Conservation (phyloP, 2,329 filamentous ascomycete species). For the Neopestalotiopsis clavispora region DNA sequence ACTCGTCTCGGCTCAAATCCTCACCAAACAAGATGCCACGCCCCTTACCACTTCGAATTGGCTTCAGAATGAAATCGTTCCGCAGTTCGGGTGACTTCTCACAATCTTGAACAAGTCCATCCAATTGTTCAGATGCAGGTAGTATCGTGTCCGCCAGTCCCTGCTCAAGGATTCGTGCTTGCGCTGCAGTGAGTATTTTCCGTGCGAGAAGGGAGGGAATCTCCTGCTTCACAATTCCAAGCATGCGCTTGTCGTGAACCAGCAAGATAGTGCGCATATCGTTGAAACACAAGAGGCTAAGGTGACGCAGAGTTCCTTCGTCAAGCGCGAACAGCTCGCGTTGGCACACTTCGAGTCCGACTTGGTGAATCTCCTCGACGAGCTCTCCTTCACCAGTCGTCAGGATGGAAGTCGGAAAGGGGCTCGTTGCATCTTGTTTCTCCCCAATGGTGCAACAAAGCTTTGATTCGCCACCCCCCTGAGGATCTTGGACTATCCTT, state of each 20-base stretch:
- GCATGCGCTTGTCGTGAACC: conserved; percentile 48
- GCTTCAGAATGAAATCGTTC: conserved; percentile 41
- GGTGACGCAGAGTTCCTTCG: conserved; percentile 37
- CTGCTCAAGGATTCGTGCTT: not conserved
- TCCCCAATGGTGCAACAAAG: not conserved
- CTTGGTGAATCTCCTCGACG: not conserved
- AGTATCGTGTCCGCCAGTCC: not conserved
- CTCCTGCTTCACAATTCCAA: conserved; percentile 43
- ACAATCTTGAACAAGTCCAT: conserved; percentile 18
- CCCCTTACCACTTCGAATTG: conserved; percentile 43
- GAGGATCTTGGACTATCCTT: conserved; percentile 31
- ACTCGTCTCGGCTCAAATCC: conserved; percentile 35
- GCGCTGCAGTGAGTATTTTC: conserved; percentile 28
- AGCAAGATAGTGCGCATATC: conserved; percentile 45
- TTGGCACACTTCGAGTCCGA: conserved; percentile 35
- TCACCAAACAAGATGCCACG: conserved; percentile 46
- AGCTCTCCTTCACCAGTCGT: not conserved
- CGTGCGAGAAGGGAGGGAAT: conserved; percentile 31
- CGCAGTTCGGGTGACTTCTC: conserved; percentile 23
- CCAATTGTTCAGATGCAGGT: not conserved
- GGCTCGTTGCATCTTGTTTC: not conserved
- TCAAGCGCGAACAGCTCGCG: conserved; percentile 39
- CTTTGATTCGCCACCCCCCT: not conserved
- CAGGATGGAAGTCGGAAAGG: not conserved
- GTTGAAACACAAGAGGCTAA: conserved; percentile 44